These are phyloP conservation scores for Drosera spatulata DNA, from an alignment of 179 eudicot species.

Conservation along the genomic window DNA sequence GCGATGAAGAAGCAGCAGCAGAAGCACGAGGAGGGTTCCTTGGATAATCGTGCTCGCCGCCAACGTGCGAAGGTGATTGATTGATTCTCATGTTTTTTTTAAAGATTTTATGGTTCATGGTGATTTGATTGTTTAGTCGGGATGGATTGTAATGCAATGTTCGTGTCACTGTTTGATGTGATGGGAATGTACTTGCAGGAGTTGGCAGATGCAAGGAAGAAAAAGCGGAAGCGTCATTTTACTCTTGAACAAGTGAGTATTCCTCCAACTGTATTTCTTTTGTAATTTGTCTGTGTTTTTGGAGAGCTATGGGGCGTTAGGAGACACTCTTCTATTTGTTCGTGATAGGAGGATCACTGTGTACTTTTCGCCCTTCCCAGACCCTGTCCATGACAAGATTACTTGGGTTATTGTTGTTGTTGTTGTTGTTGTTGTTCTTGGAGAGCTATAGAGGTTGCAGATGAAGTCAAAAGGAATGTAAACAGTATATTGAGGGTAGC, in stretches of 20 bases:
- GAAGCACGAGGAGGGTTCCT: not conserved
- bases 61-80: slow-evolving; percentile 2
- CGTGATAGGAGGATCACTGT: too few species aligned
- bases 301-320: too few species aligned
- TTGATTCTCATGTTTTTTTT: not conserved
- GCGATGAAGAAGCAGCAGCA: not conserved
- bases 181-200: slow-evolving; percentile 36
- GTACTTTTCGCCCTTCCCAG: too few species aligned
- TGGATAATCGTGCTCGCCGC: not conserved
- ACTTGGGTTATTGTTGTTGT: too few species aligned
- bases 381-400: too few species aligned
- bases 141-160: not conserved
- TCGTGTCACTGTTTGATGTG: not conserved
- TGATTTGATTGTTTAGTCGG: not conserved
- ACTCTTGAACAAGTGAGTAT: slow-evolving; percentile 63
- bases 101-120: not conserved
- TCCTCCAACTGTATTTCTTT: not conserved
- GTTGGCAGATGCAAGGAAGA: slow-evolving; percentile 74
- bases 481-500: too few species aligned
- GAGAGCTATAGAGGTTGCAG: too few species aligned
- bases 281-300: not conserved
- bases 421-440: too few species aligned
- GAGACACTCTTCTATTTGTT: too few species aligned
- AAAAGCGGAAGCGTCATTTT: slow-evolving; percentile 82
- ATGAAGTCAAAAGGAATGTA: too few species aligned